A percentile compares a stretch with the other conserved stretches of the same genome.
phyloP scores from a whole-genome alignment of 176 grass and related monocot genomes.

The Aegilops bicornis region DNA sequence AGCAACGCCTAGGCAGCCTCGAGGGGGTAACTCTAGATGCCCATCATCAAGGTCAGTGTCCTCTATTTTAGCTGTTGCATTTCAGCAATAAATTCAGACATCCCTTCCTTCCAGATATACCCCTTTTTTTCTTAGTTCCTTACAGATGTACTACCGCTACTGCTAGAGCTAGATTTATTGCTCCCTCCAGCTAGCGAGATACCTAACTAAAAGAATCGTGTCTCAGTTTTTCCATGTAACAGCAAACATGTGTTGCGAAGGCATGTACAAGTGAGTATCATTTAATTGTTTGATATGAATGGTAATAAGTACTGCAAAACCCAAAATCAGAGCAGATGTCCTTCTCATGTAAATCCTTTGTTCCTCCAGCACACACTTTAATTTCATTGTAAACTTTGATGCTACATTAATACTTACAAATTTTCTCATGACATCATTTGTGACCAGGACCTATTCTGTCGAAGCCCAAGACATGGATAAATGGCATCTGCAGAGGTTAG shows the following conservation, averaged over 20 bases:
- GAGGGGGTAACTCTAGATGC: background rate
- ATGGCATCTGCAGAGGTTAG: background rate
- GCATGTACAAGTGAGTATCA: background rate
- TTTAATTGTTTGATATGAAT: background rate
- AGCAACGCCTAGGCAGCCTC: background rate
- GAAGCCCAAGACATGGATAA: background rate
- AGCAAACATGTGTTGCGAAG: background rate
- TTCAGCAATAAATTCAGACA: no score
- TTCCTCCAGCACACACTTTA: background rate
- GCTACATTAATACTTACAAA: background rate
- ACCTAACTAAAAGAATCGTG: rapidly evolving
- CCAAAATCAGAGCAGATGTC: background rate
- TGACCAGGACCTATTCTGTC: background rate
- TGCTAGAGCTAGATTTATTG: no score
- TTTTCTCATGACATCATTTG: background rate
- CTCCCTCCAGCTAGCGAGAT: no score
- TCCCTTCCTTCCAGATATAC: no score
- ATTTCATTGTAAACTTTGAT: background rate
- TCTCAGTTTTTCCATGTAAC: no score
- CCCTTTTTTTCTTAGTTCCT: no score
- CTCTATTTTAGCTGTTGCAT: no score
- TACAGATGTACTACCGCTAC: no score
- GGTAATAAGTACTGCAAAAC: background rate
- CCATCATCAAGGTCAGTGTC: background rate
- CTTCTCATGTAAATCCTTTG: background rate